A percentile compares a stretch with the other conserved stretches of the same genome.
phyloP scores from a whole-genome alignment of 768 basidiomycete species.

The Clitopilus hobsonii region DNA sequence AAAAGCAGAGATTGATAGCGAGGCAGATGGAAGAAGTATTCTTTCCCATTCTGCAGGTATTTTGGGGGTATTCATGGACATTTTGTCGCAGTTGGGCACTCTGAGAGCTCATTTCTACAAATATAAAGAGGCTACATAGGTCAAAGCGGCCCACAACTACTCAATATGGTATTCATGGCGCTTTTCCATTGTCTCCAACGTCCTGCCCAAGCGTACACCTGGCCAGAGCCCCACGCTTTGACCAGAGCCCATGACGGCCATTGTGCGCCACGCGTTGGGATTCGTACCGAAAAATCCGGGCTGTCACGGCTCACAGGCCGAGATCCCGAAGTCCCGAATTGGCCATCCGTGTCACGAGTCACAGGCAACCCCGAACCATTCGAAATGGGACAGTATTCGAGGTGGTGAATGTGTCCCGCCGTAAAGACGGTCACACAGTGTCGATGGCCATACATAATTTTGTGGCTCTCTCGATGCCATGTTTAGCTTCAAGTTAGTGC shows the following conservation, averaged over 20 bases:
- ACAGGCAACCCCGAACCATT: not conserved
- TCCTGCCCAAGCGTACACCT: not conserved
- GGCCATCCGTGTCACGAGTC: not conserved
- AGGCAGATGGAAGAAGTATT: not conserved
- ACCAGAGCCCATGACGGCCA: no score
- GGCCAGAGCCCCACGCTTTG: not conserved
- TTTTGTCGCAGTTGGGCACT: not conserved
- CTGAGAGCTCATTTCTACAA: not conserved
- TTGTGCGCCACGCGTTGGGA: no score
- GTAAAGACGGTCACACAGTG: no score
- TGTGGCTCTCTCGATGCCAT: no score
- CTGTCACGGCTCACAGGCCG: no score
- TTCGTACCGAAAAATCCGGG: no score
- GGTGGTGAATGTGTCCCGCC: no score
- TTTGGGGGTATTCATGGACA: not conserved
- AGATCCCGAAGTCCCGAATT: no score
- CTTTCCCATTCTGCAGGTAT: not conserved
- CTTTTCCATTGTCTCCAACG: not conserved
- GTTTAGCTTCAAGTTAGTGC: no score
- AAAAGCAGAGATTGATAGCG: not conserved
- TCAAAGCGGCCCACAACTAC: not conserved
- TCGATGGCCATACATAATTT: no score
- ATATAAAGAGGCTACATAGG: not conserved
- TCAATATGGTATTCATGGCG: not conserved
- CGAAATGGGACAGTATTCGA: not conserved